phyloP scores from a whole-genome alignment of 768 basidiomycete genomes.

The Kwoniella heveanensis region DNA sequence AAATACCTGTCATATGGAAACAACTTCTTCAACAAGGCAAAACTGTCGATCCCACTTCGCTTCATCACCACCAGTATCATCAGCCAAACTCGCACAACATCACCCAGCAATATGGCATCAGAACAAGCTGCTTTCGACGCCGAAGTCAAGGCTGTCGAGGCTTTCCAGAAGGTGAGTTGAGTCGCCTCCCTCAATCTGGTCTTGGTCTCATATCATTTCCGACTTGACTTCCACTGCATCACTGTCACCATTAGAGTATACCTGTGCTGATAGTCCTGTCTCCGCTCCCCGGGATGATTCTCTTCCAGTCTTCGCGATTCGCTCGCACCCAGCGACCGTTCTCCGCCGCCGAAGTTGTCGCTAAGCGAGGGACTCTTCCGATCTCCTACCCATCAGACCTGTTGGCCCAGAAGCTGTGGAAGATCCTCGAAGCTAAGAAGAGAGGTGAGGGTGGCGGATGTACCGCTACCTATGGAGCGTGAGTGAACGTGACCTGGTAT shows the following conservation, averaged over 20 bases:
- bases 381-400: conserved; percentile 83
- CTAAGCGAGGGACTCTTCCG: conserved; percentile 84
- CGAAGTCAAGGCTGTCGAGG: conserved; percentile 81
- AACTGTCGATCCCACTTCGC: no score
- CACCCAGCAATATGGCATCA: conserved; percentile 15
- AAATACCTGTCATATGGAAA: no score
- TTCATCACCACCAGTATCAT: not conserved
- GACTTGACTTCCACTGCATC: no score
- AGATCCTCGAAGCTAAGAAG: conserved; percentile 72
- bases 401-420: conserved; percentile 83
- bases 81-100: not conserved
- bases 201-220: no score
- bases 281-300: no score
- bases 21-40: not conserved
- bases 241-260: no score
- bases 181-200: no score
- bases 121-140: conserved; percentile 67
- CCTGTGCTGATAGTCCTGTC: no score
- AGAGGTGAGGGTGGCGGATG: conserved; percentile 54
- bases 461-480: conserved; percentile 98
- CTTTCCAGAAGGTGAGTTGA: conserved; percentile 82
- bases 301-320: conserved; percentile 76
- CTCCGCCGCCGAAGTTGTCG: conserved; percentile 86
- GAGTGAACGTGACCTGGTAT: no score
- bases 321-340: conserved; percentile 85